Base-by-base conservation (phyloP, 495 filamentous ascomycete genomes). In the Podospora anserina region DNA sequence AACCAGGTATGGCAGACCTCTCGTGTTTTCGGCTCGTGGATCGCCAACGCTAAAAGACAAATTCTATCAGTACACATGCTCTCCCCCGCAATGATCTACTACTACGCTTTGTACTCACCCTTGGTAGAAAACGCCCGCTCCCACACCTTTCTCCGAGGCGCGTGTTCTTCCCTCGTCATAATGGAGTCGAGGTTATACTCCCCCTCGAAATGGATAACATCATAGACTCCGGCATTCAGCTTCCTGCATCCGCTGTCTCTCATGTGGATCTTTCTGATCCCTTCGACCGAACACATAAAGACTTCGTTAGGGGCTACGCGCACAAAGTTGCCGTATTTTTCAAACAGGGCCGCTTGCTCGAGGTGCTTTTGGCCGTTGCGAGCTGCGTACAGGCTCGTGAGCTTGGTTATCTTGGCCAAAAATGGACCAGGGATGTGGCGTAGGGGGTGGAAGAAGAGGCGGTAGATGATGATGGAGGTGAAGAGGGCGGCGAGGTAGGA, bases 1-100 rank as follows among this genome's bases (percentile, higher is more conserved):
- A 75, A 54, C 68, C 68, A 91, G 82, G 88, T 90, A 81, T 90
- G 89, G 76, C 90, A 88, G 68, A 91, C 87, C 80, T 91, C 90
- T 71, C 88, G 84, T 66, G 89, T 87, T 79, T 89, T 90, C 73
- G 86, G 87, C 78, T 92, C 90, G 74, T 90, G 88, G 77, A 88
- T 86, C 70, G 89, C 86, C 71, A 89, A 85, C 79, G 88, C 88
- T 91, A 23, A 23, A 23, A 23, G 20, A 23, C 20, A 23, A 4
- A 61, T 62, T 11, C 32, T 66, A 18, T 58, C 27, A 63, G 23
- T 13, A 44, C 13, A 26, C 20, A 2, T 28, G 5, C 30, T 20
- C 7, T 23, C 30, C 15, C 27, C 20, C 54, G 9, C 1, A 26
- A 44, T 15, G 23, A 32, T 15, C 20, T 23, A 23, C 20, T 23